These are phyloP conservation scores for Pisolithus tinctorius DNA, from an alignment of 768 basidiomycete species.

Conservation along the genomic window DNA sequence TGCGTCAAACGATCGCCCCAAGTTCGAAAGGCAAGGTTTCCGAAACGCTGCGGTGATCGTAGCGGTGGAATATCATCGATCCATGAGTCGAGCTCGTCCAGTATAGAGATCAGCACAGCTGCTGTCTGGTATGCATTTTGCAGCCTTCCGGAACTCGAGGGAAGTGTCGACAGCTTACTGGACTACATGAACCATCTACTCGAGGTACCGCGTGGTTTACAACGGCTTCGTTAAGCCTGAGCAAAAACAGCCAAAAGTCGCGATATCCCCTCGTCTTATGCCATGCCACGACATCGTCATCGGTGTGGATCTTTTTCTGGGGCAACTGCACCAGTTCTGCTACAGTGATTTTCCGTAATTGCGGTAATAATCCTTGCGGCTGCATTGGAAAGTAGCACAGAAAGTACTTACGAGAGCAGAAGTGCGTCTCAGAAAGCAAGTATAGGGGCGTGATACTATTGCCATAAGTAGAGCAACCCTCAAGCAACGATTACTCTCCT, in stretches of 20 bases:
- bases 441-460: too few species aligned
- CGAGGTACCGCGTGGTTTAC: slow-evolving; percentile 55
- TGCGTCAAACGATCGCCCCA: slow-evolving; percentile 75
- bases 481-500: too few species aligned
- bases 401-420: too few species aligned
- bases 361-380: slow-evolving; percentile 8
- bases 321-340: slow-evolving; percentile 28
- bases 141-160: background rate
- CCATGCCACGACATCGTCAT: slow-evolving; percentile 72
- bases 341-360: slow-evolving; percentile 27
- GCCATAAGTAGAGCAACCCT: too few species aligned
- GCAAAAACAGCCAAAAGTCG: slow-evolving; percentile 71
- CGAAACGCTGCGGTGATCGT: slow-evolving; percentile 76
- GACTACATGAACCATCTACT: slow-evolving; percentile 2
- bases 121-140: slow-evolving; percentile 36
- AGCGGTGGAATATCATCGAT: slow-evolving; percentile 76
- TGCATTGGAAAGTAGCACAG: background rate
- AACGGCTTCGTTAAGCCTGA: slow-evolving; percentile 70
- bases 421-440: too few species aligned
- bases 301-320: slow-evolving; percentile 56
- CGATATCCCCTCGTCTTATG: slow-evolving; percentile 60
- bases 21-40: slow-evolving; percentile 81
- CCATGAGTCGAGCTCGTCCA: slow-evolving; percentile 67
- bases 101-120: slow-evolving; percentile 40
- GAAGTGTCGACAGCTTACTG: slow-evolving; percentile 12